Evolutionary conservation across 257 asterid species (phyloP).

Genomic region (Agastache rugosa): DNA sequence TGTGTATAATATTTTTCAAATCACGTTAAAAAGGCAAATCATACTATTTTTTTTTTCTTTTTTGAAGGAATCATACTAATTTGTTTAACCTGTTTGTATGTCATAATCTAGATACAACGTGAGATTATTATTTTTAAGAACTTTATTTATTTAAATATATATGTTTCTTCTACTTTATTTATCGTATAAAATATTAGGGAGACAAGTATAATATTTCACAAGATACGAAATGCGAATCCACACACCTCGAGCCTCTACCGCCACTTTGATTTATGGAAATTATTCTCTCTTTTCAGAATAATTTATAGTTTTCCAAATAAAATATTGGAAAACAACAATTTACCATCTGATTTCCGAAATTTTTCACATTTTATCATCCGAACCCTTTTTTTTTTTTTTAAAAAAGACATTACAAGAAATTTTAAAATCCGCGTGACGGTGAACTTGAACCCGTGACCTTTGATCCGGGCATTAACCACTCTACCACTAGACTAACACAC

Average conservation of each 20-base stretch:
- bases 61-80: not conserved
- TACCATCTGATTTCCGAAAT: not conserved
- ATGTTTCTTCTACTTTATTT: no score
- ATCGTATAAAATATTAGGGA: not conserved
- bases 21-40: not conserved
- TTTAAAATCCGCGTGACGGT: no score
- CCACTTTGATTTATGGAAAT: not conserved
- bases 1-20: not conserved
- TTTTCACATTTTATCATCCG: not conserved
- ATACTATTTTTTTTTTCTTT: not conserved
- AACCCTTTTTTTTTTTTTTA: no score
- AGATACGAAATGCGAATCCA: constrained; percentile 14
- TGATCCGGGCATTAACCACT: no score
- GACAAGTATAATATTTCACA: not conserved
- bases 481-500: no score
- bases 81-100: not conserved
- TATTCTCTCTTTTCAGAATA: not conserved
- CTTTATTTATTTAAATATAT: not conserved
- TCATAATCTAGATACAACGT: not conserved
- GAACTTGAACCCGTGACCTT: no score
- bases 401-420: no score
- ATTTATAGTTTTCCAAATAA: constrained; percentile 4
- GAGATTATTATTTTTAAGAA: not conserved
- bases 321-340: not conserved
- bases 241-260: constrained; percentile 15